These are phyloP conservation scores for Torulaspora delbrueckii DNA, from an alignment of 805 yeast genomes.

Conservation along the genomic window DNA sequence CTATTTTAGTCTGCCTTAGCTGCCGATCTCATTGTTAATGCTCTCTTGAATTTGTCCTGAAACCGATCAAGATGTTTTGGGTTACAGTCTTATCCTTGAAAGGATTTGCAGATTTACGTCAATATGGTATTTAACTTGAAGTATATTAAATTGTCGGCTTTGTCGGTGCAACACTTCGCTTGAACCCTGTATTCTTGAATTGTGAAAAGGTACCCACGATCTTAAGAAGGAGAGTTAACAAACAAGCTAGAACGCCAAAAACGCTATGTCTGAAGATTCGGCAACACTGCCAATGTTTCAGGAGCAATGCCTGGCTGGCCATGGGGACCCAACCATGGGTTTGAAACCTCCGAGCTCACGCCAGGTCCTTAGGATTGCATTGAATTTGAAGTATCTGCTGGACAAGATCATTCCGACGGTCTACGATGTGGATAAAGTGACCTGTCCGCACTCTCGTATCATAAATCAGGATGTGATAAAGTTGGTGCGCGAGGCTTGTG, in stretches of 20 bases:
- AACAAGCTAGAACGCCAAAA: not conserved
- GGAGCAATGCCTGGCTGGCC: slow-evolving; percentile 7
- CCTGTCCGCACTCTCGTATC: slow-evolving; percentile 53
- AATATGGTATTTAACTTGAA: no score
- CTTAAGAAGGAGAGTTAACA: not conserved
- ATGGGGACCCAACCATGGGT: slow-evolving; percentile 3
- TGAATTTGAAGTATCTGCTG: slow-evolving; percentile 66
- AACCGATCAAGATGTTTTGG: no score
- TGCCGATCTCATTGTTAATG: no score
- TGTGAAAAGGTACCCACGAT: not conserved
- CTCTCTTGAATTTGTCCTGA: no score
- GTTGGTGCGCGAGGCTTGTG: slow-evolving; percentile 69
- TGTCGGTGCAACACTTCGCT: not conserved
- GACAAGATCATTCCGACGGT: slow-evolving; percentile 68
- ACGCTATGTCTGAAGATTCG: slow-evolving; percentile 1
- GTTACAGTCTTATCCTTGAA: no score
- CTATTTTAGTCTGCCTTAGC: no score
- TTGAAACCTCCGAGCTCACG: slow-evolving; percentile 50
- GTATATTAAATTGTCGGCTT: not conserved
- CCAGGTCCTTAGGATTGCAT: slow-evolving; percentile 63
- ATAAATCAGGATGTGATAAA: slow-evolving; percentile 54
- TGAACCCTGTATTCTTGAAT: not conserved
- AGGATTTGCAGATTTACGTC: no score
- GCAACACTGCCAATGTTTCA: slow-evolving; percentile 9
- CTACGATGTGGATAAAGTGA: slow-evolving; percentile 47